Percentiles rank a stretch among this genome's conserved stretches.
Evolutionary conservation across 805 yeast species (phyloP).

Genomic region (Wickerhamomyces chambardii): DNA sequence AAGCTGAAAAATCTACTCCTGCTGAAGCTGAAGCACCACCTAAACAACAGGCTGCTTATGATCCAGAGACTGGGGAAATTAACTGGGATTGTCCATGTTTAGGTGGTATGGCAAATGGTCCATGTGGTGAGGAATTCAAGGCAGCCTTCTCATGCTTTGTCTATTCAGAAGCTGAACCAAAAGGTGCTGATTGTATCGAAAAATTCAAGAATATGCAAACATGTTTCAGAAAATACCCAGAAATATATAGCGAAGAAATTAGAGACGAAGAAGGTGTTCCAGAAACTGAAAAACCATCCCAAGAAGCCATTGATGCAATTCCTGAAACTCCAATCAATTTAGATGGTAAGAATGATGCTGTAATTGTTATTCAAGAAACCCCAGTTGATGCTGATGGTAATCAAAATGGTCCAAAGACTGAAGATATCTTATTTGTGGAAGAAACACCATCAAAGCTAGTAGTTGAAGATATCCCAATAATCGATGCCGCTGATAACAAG

Average conservation of each 20-base stretch:
- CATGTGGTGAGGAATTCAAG: conserved; percentile 95
- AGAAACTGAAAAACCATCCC: conserved; percentile 7
- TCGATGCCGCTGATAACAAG: no score
- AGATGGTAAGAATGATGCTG: conserved; percentile 4
- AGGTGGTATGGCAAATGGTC: conserved; percentile 99
- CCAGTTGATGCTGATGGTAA: conserved; percentile 2
- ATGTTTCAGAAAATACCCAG: conserved; percentile 91
- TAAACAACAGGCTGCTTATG: conserved; percentile 60
- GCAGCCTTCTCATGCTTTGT: conserved; percentile 94
- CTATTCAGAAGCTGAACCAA: conserved; percentile 89
- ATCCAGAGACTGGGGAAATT: conserved; percentile 97
- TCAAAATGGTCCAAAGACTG: no score
- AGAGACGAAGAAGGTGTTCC: conserved; percentile 61
- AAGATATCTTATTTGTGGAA: no score
- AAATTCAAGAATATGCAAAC: conserved; percentile 88
- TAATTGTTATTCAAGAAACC: not conserved
- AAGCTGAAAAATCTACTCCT: not conserved
- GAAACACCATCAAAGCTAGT: no score
- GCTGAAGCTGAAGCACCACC: conserved; percentile 25
- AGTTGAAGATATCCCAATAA: no score
- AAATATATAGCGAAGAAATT: conserved; percentile 86
- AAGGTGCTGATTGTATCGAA: conserved; percentile 91
- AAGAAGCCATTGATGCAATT: conserved; percentile 7
- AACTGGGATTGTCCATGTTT: conserved; percentile 99
- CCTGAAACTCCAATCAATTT: conserved; percentile 10